Percentiles rank a stretch among this genome's conserved stretches.
phyloP scores from a whole-genome alignment of 805 yeast genomes.

The Candida oleophila region DNA sequence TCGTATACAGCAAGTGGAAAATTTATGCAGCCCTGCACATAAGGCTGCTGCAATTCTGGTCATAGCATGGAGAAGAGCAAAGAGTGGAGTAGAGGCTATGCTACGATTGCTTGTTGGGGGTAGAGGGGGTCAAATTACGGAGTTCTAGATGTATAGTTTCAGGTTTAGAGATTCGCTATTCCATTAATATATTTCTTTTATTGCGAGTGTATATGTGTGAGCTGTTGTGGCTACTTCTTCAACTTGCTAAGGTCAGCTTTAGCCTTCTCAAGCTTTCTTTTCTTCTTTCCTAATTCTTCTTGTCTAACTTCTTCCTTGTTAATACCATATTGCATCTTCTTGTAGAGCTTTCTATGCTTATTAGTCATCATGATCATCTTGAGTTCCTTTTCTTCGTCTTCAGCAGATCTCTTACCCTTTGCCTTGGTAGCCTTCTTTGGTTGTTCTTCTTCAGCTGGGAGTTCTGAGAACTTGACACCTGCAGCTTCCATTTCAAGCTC shows the following conservation, averaged over 20 bases:
- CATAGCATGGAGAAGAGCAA: not conserved
- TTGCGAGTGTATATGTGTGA: not conserved
- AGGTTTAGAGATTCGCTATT: too few relatives aligned
- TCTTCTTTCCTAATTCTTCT: slow-evolving; percentile 66
- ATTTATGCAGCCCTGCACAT: not conserved
- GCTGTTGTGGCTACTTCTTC: slow-evolving; percentile 14
- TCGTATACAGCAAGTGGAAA: not conserved
- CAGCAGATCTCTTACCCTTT: slow-evolving; percentile 50
- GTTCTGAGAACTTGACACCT: slow-evolving; percentile 76
- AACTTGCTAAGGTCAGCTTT: slow-evolving; percentile 39
- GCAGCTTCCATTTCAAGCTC: slow-evolving; percentile 78
- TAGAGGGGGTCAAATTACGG: not conserved
- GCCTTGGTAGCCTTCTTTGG: slow-evolving; percentile 31
- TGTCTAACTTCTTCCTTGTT: slow-evolving; percentile 78
- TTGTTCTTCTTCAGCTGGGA: slow-evolving; percentile 20
- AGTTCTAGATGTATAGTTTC: too few relatives aligned
- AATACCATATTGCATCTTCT: slow-evolving; percentile 91
- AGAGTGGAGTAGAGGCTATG: too few relatives aligned
- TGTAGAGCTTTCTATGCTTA: slow-evolving; percentile 90
- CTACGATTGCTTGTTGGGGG: too few relatives aligned
- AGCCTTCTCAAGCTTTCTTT: slow-evolving; percentile 65
- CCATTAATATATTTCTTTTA: not conserved
- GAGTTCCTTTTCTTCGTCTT: slow-evolving; percentile 83
- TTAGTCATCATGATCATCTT: slow-evolving; percentile 97
- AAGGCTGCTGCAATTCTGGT: not conserved